A percentile compares a stretch with the other conserved stretches of the same genome.
Conservation (phyloP, 2,329 filamentous ascomycete genomes). For the Cladosporium sp. region DNA sequence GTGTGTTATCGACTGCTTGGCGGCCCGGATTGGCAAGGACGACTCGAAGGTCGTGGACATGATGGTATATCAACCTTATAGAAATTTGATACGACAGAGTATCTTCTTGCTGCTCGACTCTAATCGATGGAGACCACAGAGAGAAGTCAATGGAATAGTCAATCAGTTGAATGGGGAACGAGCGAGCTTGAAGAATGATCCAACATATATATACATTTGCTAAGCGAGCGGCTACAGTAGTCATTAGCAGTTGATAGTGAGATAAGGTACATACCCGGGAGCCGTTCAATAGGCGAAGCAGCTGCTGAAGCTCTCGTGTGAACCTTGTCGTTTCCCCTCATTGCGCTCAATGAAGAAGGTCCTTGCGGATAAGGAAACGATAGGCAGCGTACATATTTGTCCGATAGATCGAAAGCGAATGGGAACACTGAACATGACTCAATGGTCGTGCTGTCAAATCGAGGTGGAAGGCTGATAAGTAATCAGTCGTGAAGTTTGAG, state of each 20-base stretch:
- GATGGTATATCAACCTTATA: neutral
- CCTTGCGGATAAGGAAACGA: neutral
- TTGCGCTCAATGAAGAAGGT: neutral
- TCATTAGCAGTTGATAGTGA: neutral
- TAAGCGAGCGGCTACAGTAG: neutral
- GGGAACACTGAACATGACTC: neutral
- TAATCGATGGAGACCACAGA: neutral
- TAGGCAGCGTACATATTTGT: neutral
- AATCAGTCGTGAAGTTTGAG: neutral
- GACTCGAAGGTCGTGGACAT: constrained; percentile 20
- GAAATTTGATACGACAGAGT: too few relatives aligned
- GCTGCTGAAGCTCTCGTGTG: neutral
- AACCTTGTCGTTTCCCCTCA: constrained; percentile 1
- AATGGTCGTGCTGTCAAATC: neutral
- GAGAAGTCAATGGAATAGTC: neutral
- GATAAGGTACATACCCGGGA: neutral
- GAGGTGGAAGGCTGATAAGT: neutral
- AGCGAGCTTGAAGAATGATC: neutral
- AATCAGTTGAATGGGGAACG: neutral
- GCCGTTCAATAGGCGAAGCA: neutral
- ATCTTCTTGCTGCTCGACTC: neutral
- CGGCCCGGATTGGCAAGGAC: constrained; percentile 28
- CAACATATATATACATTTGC: neutral
- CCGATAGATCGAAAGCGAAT: neutral
- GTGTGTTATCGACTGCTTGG: constrained; percentile 42